Conservation (phyloP, 169 alveolate species). For the Cryptosporidium parvum region DNA sequence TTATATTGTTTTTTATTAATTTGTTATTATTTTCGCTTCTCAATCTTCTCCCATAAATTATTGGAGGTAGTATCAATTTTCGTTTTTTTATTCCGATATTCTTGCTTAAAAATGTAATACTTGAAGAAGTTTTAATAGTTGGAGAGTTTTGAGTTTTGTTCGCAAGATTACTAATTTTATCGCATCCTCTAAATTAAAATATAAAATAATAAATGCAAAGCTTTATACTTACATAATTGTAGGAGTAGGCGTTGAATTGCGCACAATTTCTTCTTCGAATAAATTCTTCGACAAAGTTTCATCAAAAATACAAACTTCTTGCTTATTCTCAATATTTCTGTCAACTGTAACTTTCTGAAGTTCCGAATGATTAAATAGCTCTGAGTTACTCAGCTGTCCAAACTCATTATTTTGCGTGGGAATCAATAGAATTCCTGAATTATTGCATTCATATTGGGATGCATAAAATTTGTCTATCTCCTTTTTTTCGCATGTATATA, state of each 20-base stretch:
- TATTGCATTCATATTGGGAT: neutral
- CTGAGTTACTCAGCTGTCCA: neutral
- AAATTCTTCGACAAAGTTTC: neutral
- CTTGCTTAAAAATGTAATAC: constrained; percentile 44
- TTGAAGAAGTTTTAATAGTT: constrained; percentile 50
- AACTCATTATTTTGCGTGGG: constrained; percentile 19
- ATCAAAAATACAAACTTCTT: constrained; percentile 49
- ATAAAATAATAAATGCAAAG: neutral
- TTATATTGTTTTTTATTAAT: neutral
- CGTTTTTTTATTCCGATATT: constrained; percentile 58
- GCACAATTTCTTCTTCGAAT: neutral
- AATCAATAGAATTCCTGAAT: constrained; percentile 50
- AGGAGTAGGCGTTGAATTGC: constrained; percentile 12
- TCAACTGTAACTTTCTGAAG: neutral
- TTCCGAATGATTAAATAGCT: neutral
- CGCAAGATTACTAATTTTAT: neutral
- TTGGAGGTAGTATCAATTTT: constrained; percentile 57
- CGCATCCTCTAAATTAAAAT: neutral
- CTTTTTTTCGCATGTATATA: neutral
- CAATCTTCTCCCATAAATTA: constrained; percentile 15
- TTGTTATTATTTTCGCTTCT: constrained; percentile 7
- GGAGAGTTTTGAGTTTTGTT: constrained; percentile 30
- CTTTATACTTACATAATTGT: constrained; percentile 47
- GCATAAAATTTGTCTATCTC: neutral
- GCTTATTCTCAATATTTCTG: neutral